These are phyloP conservation scores for Mycena metata DNA, from an alignment of 768 basidiomycete species.

Conservation along the genomic window DNA sequence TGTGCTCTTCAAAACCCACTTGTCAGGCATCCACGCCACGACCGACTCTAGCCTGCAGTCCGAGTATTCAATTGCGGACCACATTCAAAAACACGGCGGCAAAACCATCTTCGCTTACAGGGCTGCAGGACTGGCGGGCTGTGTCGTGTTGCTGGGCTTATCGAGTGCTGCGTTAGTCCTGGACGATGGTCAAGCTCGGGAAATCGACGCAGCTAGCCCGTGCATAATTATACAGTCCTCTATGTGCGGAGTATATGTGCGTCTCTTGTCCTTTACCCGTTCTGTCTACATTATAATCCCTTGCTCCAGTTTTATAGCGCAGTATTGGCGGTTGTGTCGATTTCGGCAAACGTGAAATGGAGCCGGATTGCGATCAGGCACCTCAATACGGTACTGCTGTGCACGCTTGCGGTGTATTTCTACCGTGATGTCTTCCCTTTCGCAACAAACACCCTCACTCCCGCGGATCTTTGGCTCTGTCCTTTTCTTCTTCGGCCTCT, in stretches of 20 bases:
- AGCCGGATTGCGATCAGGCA: slow-evolving; percentile 8
- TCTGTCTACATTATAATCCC: too few relatives aligned
- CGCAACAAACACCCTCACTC: slow-evolving; percentile 56
- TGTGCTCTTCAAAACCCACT: too few relatives aligned
- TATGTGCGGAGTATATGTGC: slow-evolving; percentile 14
- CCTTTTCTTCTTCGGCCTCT: slow-evolving; percentile 50
- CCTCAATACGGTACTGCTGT: slow-evolving; percentile 48
- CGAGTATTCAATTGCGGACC: not conserved
- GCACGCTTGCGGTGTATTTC: slow-evolving; percentile 57
- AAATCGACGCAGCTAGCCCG: too few relatives aligned
- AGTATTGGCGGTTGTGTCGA: not conserved
- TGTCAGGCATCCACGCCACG: too few relatives aligned
- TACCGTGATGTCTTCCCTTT: slow-evolving; percentile 72
- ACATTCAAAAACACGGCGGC: slow-evolving; percentile 5
- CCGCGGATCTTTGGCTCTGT: slow-evolving; percentile 57
- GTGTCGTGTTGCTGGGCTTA: slow-evolving; percentile 6
- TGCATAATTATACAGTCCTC: too few relatives aligned
- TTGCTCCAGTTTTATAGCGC: slow-evolving; percentile 8
- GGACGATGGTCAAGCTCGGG: slow-evolving; percentile 1
- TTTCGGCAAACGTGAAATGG: not conserved
- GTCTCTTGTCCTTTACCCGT: not conserved
- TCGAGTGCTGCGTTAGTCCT: not conserved
- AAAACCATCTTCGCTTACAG: slow-evolving; percentile 10
- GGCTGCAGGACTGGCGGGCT: slow-evolving; percentile 6
- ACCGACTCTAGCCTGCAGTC: not conserved